These are phyloP conservation scores for Tricholoma sp. DNA, from an alignment of 768 basidiomycete species.

Conservation along the genomic window DNA sequence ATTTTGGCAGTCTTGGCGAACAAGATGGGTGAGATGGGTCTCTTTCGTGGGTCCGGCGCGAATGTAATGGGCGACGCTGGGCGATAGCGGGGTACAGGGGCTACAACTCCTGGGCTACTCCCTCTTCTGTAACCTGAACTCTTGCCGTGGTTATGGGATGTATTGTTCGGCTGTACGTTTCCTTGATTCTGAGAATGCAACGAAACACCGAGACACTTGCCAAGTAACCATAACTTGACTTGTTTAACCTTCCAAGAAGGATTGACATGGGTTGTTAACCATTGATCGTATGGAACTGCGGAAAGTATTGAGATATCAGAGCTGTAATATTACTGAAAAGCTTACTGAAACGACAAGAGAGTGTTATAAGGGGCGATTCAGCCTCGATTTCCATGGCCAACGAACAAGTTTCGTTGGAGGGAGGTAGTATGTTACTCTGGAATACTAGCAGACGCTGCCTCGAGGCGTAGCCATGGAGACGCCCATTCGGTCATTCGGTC, in stretches of 20 bases:
- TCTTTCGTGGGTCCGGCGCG: constrained; percentile 39
- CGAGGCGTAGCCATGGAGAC: neutral
- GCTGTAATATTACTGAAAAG: no score
- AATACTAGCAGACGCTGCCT: neutral
- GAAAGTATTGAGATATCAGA: no score
- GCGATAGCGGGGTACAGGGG: constrained; percentile 22
- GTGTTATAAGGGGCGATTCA: constrained; percentile 25
- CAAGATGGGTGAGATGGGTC: constrained; percentile 39
- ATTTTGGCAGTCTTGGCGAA: constrained; percentile 26
- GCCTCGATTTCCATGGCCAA: neutral
- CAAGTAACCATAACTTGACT: constrained; percentile 58
- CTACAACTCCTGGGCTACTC: neutral
- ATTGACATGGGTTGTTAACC: constrained; percentile 68
- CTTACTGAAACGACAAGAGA: constrained; percentile 57
- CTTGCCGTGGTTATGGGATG: constrained; percentile 6
- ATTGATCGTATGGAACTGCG: constrained; percentile 68
- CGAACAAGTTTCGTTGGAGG: neutral
- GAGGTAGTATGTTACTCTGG: neutral
- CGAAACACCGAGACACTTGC: constrained; percentile 43
- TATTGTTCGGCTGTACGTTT: constrained; percentile 9
- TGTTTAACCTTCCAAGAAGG: constrained; percentile 55
- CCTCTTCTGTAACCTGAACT: neutral
- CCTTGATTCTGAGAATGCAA: constrained; percentile 20
- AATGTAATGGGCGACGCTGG: constrained; percentile 69
- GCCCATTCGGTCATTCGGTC: neutral